Evolutionary conservation across 306 rosid species (phyloP).

Genomic region (Cyamopsis tetragonoloba): DNA sequence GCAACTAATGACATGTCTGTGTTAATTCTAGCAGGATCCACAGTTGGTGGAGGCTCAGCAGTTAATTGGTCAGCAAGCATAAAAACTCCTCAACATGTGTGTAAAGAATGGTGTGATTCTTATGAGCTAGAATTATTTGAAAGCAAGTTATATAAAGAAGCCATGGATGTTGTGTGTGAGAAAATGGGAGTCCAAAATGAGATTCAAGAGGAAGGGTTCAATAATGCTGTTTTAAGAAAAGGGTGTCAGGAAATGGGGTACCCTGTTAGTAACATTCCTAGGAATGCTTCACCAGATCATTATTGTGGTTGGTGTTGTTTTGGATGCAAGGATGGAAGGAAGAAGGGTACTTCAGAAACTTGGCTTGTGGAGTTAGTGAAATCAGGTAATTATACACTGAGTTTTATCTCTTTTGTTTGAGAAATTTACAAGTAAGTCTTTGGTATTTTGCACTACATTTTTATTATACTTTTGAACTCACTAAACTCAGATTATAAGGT

Average conservation of each 20-base stretch:
- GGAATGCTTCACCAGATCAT: constrained; percentile 62
- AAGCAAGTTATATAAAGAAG: constrained; percentile 56
- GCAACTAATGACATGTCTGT: constrained; percentile 54
- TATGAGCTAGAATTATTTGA: constrained; percentile 53
- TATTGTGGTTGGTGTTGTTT: constrained; percentile 85
- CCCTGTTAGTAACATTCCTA: constrained; percentile 51
- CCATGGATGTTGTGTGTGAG: constrained; percentile 57
- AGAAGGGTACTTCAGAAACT: constrained; percentile 68
- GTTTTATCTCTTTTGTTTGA: too few species aligned
- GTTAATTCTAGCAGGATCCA: constrained; percentile 66
- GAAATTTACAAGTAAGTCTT: too few species aligned
- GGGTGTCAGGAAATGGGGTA: constrained; percentile 76
- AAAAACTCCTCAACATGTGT: constrained; percentile 55
- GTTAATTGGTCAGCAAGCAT: constrained; percentile 75
- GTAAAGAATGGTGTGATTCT: constrained; percentile 55
- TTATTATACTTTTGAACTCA: too few species aligned
- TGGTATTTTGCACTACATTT: too few species aligned
- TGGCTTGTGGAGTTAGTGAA: constrained; percentile 76
- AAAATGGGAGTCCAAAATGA: constrained; percentile 76
- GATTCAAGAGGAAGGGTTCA: constrained; percentile 61
- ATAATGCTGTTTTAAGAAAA: constrained; percentile 60
- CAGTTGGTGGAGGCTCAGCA: constrained; percentile 85
- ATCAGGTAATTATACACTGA: too few species aligned
- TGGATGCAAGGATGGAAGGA: constrained; percentile 76
- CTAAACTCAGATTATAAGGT: too few species aligned